Percentiles rank a stretch among this genome's conserved stretches.
phyloP scores from a whole-genome alignment of 2,329 filamentous ascomycete genomes.

The Ophiostoma pallidulum region DNA sequence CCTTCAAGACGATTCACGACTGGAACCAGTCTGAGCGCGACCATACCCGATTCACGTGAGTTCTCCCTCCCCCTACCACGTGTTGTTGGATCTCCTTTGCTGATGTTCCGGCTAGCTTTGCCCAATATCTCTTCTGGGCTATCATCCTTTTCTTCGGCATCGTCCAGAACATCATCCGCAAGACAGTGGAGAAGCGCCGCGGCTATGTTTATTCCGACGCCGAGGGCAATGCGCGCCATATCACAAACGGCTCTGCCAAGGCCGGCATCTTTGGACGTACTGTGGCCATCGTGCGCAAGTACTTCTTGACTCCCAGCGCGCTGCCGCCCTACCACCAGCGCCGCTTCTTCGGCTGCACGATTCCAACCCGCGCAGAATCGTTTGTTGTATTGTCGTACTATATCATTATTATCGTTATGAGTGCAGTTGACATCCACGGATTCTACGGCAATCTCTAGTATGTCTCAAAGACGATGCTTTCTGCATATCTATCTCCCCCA shows the following conservation, averaged over 20 bases:
- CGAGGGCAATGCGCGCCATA: neutral
- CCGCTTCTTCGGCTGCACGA: constrained; percentile 16
- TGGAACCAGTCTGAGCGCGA: neutral
- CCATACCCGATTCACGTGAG: constrained; percentile 11
- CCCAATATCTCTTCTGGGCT: constrained; percentile 15
- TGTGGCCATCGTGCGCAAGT: constrained; percentile 7
- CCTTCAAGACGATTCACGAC: neutral
- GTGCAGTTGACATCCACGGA: neutral
- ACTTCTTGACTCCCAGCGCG: constrained; percentile 12
- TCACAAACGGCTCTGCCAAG: neutral
- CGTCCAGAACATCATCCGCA: constrained; percentile 7
- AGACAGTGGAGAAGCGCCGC: constrained; percentile 5
- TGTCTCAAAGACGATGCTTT: too few species aligned
- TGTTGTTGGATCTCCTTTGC: neutral
- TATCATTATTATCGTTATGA: constrained; percentile 12
- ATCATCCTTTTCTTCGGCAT: constrained; percentile 13
- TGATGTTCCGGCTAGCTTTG: constrained; percentile 1
- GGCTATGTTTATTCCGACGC: constrained; percentile 10
- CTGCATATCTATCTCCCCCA: too few species aligned
- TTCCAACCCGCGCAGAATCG: constrained; percentile 16
- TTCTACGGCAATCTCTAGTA: constrained; percentile 8
- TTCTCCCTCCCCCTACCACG: neutral
- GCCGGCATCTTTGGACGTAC: neutral
- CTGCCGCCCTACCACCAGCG: constrained; percentile 13
- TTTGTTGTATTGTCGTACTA: constrained; percentile 16